Evolutionary conservation across 1,284 basidiomycete species (phyloP), one percentile per base, ranked within the genome.

Genomic region (Fomitiporia mediterranea): DNA sequence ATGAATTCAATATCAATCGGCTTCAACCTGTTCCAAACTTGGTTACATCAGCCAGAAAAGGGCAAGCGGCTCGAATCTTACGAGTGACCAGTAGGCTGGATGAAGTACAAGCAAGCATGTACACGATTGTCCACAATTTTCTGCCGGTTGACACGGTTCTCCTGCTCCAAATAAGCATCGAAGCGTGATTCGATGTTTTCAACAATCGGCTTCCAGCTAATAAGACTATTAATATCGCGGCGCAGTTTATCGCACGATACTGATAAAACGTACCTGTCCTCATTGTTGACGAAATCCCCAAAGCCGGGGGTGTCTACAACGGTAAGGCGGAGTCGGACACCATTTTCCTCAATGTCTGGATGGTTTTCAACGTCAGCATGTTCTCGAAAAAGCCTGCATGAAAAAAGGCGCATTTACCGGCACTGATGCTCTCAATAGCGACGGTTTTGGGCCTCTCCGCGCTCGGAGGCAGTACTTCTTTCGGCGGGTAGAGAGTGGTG

Each of bases 1-100:
- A 98, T 97, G 73, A 97, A 97, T 72, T 98, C 95, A 61, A 98
- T 89, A 71, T 98, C 95, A 67, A 98, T 89, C 61, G 93, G 92
- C 74, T 96, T 96, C 66, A 98, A 79, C 7, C 94, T 96, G 63
- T 23, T 23, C 39, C 52, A 17, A 52, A 44, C 57, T 52, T 21
- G 21, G 21, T 40, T 28, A 30, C 57, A 34, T 37, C 23, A 37
- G 51, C 43, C 46, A 23, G 51, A 17, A 25, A 13, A n/a, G 51
- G 49, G 21, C 32, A 37, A 51, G 25, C 21, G 35, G 47, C 51
- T 19, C 23, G 77, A 44, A 21, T 35, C 91, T 75, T 69, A 96
- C 93, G 94, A 89, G 72, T 98, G 95, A 61, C 95, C 95, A 0
- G 95, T 98, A 32, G 95, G 91, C 68, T 98, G 94, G 64, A 98